Evolutionary conservation across 2,329 filamentous ascomycete species (phyloP).

Genomic region (Tothia fuscella): DNA sequence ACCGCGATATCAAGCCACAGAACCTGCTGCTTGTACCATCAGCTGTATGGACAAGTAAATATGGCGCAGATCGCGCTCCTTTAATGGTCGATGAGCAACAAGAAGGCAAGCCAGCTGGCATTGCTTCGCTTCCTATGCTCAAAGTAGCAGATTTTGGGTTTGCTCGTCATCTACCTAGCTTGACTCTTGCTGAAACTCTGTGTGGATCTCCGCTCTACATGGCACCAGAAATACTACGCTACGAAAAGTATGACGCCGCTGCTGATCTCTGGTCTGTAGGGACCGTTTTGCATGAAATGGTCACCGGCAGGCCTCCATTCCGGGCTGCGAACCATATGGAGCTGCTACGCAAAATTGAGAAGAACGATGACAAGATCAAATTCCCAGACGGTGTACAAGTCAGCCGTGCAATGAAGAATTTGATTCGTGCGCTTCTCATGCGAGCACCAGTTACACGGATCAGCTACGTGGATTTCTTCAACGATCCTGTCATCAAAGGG

Average conservation of each 20-base stretch:
- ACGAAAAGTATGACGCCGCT: conserved; percentile 95
- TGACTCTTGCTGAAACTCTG: conserved; percentile 86
- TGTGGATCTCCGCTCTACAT: conserved; percentile 97
- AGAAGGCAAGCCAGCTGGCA: conserved; percentile 65
- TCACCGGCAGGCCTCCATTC: conserved; percentile 81
- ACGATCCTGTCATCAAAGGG: conserved; percentile 56
- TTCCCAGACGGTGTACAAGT: conserved; percentile 64
- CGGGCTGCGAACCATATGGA: conserved; percentile 90
- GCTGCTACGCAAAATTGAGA: conserved; percentile 81
- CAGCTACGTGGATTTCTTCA: conserved; percentile 78
- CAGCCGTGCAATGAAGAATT: conserved; percentile 63
- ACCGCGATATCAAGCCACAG: conserved; percentile 95
- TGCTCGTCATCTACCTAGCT: conserved; percentile 78
- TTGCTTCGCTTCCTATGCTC: conserved; percentile 82
- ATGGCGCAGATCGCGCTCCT: conserved; percentile 49
- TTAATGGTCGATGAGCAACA: conserved; percentile 73
- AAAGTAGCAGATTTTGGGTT: conserved; percentile 99
- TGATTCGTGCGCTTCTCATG: conserved; percentile 74
- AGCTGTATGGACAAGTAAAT: conserved; percentile 53
- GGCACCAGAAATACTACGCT: conserved; percentile 93
- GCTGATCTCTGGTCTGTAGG: conserved; percentile 97
- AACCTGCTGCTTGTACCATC: conserved; percentile 86
- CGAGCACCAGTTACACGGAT: conserved; percentile 75
- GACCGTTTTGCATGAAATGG: conserved; percentile 92
- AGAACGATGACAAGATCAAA: conserved; percentile 70